Evolutionary conservation across 352 stramenopile species (phyloP).

Genomic region (Pythium phragmiticola): DNA sequence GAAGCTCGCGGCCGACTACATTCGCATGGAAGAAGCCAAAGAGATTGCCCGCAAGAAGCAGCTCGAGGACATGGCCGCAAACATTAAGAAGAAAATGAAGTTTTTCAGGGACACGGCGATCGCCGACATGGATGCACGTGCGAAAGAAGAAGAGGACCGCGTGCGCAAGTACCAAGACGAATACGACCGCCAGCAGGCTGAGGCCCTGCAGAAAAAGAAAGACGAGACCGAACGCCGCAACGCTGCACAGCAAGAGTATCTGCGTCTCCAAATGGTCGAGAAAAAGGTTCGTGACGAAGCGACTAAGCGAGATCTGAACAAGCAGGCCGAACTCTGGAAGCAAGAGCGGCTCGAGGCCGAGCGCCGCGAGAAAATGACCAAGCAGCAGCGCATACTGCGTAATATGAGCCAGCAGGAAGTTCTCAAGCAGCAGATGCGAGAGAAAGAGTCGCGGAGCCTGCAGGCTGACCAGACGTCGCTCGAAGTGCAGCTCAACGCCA

Average conservation of each 20-base stretch:
- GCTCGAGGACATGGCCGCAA: conserved; percentile 67
- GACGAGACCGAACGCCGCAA: conserved; percentile 51
- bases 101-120: conserved; percentile 82
- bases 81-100: conserved; percentile 84
- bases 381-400: conserved; percentile 48
- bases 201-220: conserved; percentile 53
- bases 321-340: conserved; percentile 80
- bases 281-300: conserved; percentile 61
- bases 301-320: conserved; percentile 62
- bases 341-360: conserved; percentile 64
- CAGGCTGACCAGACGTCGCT: conserved; percentile 64
- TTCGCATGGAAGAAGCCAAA: conserved; percentile 71
- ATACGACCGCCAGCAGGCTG: conserved; percentile 52
- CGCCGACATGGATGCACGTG: conserved; percentile 56
- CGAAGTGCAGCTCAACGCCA: conserved; percentile 73
- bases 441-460: conserved; percentile 60
- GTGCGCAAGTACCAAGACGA: conserved; percentile 65
- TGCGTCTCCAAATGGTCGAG: conserved; percentile 64
- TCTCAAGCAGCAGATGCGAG: conserved; percentile 66
- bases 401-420: conserved; percentile 65
- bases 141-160: conserved; percentile 63
- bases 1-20: conserved; percentile 70
- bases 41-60: conserved; percentile 57
- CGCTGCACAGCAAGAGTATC: conserved; percentile 47
- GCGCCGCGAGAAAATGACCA: conserved; percentile 41